phyloP scores from a whole-genome alignment of 495 filamentous ascomycete species.

The Lasiosphaeriaceae sp. region DNA sequence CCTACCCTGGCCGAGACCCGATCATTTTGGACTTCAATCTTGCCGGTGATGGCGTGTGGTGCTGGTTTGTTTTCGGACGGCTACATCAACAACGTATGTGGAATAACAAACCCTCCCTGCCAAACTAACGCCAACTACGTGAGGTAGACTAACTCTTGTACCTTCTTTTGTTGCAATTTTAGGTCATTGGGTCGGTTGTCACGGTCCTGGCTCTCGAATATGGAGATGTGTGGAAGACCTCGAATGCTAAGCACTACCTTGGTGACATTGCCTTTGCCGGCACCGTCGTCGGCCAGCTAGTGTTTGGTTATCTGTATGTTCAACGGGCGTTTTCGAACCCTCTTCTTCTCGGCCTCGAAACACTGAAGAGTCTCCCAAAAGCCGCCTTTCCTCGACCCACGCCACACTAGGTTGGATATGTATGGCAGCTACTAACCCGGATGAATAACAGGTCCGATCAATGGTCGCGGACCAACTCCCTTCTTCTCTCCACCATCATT shows the following conservation, averaged over 20 bases:
- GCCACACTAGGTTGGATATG: no score
- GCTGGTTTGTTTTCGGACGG: conserved; percentile 89
- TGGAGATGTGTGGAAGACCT: conserved; percentile 56
- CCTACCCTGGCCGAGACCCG: conserved; percentile 1
- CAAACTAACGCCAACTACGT: not conserved
- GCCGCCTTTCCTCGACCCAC: no score
- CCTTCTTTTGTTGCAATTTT: not conserved
- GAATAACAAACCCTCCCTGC: not conserved
- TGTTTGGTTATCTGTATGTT: conserved; percentile 67
- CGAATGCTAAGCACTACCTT: conserved; percentile 65
- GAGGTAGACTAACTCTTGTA: not conserved
- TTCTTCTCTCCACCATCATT: conserved; percentile 76
- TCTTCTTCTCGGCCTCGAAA: not conserved
- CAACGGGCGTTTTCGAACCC: not conserved
- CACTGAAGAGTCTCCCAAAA: no score
- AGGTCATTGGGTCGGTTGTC: conserved; percentile 81
- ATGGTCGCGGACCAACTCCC: conserved; percentile 76
- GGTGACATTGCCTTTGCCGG: conserved; percentile 81
- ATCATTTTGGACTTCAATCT: conserved; percentile 21
- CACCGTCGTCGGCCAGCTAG: conserved; percentile 77
- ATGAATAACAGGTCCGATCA: conserved; percentile 53
- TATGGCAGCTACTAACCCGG: not conserved
- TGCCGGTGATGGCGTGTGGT: conserved; percentile 71
- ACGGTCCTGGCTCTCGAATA: conserved; percentile 67
- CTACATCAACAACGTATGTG: conserved; percentile 70